Evolutionary conservation across 139 green algal genomes (phyloP).

Genomic region (Micromonas pusilla): DNA sequence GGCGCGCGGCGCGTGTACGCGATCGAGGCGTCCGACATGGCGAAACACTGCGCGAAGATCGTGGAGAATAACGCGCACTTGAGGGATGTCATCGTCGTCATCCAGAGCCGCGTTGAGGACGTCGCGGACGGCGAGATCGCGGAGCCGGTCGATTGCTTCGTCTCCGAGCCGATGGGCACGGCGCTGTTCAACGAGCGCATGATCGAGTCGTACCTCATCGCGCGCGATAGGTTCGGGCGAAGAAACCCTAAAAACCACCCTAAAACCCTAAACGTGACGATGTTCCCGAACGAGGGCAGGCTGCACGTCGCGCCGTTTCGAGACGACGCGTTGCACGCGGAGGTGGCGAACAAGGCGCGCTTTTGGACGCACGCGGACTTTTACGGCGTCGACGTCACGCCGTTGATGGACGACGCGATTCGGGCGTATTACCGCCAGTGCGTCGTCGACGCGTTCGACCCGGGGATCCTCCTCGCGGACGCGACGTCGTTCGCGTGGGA

Average conservation of each 20-base stretch:
- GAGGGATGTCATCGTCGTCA: constrained; percentile 40
- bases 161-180: constrained; percentile 84
- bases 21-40: constrained; percentile 85
- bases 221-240: constrained; percentile 72
- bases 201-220: constrained; percentile 88
- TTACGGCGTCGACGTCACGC: constrained; percentile 78
- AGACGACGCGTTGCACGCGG: constrained; percentile 67
- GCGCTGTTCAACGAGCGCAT: constrained; percentile 96
- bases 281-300: constrained; percentile 42
- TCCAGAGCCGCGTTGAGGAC: constrained; percentile 58
- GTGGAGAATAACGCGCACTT: neutral
- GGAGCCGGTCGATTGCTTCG: constrained; percentile 69
- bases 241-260: no score
- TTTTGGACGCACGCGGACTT: constrained; percentile 76
- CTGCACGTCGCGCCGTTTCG: constrained; percentile 78
- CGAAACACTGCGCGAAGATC: constrained; percentile 23
- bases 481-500: constrained; percentile 57
- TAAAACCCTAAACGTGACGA: no score
- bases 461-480: constrained; percentile 57
- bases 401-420: constrained; percentile 56
- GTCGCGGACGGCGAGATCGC: constrained; percentile 63
- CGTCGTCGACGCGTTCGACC: constrained; percentile 87
- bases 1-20: constrained; percentile 85
- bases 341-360: constrained; percentile 59
- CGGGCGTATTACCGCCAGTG: constrained; percentile 71